Evolutionary conservation across 129 eudicot genomes (phyloP), one percentile per base, ranked within the genome.

Genomic region (Chrysanthemum lavandulifolium): DNA sequence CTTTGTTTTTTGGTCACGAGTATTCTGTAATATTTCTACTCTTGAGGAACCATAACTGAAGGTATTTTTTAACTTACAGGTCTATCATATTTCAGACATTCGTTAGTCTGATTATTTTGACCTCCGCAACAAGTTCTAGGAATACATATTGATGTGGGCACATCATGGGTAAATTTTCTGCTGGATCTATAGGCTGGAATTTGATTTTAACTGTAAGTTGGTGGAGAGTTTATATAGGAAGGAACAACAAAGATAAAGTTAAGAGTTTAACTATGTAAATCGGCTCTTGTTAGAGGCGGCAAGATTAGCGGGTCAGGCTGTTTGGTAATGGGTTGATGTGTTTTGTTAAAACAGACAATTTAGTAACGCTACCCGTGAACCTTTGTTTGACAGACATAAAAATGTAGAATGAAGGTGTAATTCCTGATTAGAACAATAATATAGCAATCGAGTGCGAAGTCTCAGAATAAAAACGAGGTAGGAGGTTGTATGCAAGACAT

Each of bases 11-110:
- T 67, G 71, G 23, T 50, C 87, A 94, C 97, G 74, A 73, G 89
- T 63, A 83, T 94, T 65, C 5, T 84, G 77, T 96, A 86, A 53
- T 47, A 90, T 94, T 50, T 15, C 82, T 33, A 87, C 91, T 60
- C 87, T 94, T 75, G 80, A 86, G 86, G 79, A 80, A 58, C 73
- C 87, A 97, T 93, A 84, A 89, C 91, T 71, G 33, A 64, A 43
- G 54, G 71, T 5, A 15, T 31, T 36, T 18, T n/a, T 5, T 33
- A 73, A 27, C 59, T 73, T 27, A 10, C 48, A 73, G 2, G 13
- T 49, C 18, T 27, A 23, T 49, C 68, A 47, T 19, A 71, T 45
- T 10, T 48, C 29, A 61, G 59, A 49, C 69, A 12, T 61, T 47
- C 13, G 9, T 14, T 13, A 25, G 13, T 71, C 48, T n/a, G 25